Base-by-base conservation (phyloP, 768 basidiomycete genomes). In the Mycena floridula region DNA sequence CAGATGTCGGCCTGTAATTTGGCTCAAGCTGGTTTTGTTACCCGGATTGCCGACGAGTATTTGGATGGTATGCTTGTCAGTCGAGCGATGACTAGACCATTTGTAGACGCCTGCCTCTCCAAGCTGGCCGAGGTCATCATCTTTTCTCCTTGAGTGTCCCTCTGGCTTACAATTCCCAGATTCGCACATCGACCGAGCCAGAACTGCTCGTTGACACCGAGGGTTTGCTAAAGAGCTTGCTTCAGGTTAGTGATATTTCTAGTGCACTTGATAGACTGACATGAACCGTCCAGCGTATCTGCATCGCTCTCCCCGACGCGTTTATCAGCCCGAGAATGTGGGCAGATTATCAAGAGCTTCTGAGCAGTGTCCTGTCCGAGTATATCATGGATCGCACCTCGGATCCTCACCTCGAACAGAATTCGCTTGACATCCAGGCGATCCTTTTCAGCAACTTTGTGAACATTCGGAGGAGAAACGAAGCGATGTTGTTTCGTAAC, bases 21-120 rank as follows among this genome's bases (percentile, higher is more conserved):
- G 22, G 88, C 89, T 3, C 89, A 92, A 64, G 77, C 79, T 12
- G 83, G 81, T 3, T 90, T 92, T 56, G 63, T 90, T 11, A 77
- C 75, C 22, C 75, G 82, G 40, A 64, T 92, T n/a, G 78, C 75
- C 5, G 85, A 91, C 52, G 88, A 90, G 58, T 91, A 90, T 59
- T 62, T 89, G 4, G 78, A 81, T 37, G 85, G 79, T 18, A 76
- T 91, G 59, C 60, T 82, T 12, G 63, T 63, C 13, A 81, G 73
- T 52, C 77, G 87, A n/a, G 77, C 85, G 1, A 66, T 91, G 40
- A 69, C 81, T 11, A 75, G 73, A 23, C 85, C 82, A 3, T 77
- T 91, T 48, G 71, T 77, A 0, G 85, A 89, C n/a, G 79, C 82
- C 4, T 89, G 80, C 49, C 56, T 89, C 25, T 58, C 59, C 32